These are phyloP conservation scores for Lentinus brumalis DNA, from an alignment of 768 basidiomycete species.

Conservation along the genomic window DNA sequence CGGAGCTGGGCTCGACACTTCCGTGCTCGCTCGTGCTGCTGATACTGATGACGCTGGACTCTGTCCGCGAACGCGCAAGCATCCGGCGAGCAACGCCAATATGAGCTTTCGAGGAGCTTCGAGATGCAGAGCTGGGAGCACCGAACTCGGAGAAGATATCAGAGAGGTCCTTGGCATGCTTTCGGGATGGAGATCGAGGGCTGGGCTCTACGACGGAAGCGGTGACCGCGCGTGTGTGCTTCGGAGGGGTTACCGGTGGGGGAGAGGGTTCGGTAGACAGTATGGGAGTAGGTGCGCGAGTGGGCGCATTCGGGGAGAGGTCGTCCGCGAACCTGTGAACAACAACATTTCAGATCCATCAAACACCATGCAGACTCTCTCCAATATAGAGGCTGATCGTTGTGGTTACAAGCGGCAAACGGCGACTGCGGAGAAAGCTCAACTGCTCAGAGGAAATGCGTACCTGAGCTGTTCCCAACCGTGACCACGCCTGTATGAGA, in stretches of 20 bases:
- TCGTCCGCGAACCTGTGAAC: no score
- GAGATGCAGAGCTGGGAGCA: not conserved
- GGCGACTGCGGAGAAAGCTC: not conserved
- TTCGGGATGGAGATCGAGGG: not conserved
- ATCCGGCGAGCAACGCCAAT: constrained; percentile 62
- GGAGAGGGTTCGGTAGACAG: not conserved
- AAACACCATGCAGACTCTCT: not conserved
- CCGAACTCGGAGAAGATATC: constrained; percentile 42
- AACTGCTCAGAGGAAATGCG: not conserved
- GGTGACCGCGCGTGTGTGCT: constrained; percentile 1
- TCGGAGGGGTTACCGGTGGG: constrained; percentile 10
- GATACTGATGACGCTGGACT: constrained; percentile 46
- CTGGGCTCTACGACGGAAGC: not conserved
- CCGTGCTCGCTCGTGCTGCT: constrained; percentile 28
- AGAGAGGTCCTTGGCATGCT: constrained; percentile 45
- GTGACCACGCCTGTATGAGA: not conserved
- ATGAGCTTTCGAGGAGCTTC: constrained; percentile 11
- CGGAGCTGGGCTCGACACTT: constrained; percentile 5
- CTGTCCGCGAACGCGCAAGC: constrained; percentile 70
- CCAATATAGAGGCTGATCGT: no score
- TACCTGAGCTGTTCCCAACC: not conserved
- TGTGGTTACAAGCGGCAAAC: no score
- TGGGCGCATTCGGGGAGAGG: not conserved
- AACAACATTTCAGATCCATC: no score
- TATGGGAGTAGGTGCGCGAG: not conserved